phyloP scores from a whole-genome alignment of 2,329 filamentous ascomycete species.

The Claviceps sp. region DNA sequence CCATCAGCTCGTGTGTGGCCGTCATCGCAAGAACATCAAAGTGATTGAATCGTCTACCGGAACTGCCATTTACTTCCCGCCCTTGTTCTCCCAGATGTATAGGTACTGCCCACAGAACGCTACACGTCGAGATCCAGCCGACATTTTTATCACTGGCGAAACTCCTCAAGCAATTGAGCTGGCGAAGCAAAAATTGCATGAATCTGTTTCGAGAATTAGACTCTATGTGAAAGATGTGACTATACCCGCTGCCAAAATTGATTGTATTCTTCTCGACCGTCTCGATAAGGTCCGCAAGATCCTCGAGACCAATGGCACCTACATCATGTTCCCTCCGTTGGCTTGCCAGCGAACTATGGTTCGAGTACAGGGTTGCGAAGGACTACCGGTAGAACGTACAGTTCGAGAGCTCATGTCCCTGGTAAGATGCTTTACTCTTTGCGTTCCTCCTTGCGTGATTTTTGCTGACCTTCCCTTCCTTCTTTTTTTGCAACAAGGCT shows the following conservation, averaged over 20 bases:
- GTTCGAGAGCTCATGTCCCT: slow-evolving; percentile 92
- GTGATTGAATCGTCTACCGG: slow-evolving; percentile 89
- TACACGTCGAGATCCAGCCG: slow-evolving; percentile 66
- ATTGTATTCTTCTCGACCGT: slow-evolving; percentile 80
- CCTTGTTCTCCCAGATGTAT: slow-evolving; percentile 82
- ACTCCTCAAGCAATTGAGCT: slow-evolving; percentile 69
- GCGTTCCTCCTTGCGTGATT: no score
- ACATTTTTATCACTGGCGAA: slow-evolving; percentile 92
- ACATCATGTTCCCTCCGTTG: slow-evolving; percentile 80
- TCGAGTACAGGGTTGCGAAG: slow-evolving; percentile 84
- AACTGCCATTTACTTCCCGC: slow-evolving; percentile 96
- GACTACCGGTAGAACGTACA: slow-evolving; percentile 86
- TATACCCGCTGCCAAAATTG: slow-evolving; percentile 83
- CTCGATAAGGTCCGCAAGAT: slow-evolving; percentile 97
- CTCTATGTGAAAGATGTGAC: slow-evolving; percentile 85
- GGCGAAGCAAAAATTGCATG: slow-evolving; percentile 84
- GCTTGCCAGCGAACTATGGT: slow-evolving; percentile 75
- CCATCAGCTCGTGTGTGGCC: slow-evolving; percentile 84
- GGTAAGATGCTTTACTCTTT: slow-evolving; percentile 35
- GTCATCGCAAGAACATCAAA: slow-evolving; percentile 95
- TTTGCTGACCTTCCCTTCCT: background rate
- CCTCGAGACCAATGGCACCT: slow-evolving; percentile 90
- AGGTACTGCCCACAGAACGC: slow-evolving; percentile 78
- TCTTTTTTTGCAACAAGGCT: slow-evolving; percentile 37
- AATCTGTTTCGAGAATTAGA: slow-evolving; percentile 68